These are phyloP conservation scores for Ceriops tagal DNA, from an alignment of 345 rosid species.

Conservation along the genomic window DNA sequence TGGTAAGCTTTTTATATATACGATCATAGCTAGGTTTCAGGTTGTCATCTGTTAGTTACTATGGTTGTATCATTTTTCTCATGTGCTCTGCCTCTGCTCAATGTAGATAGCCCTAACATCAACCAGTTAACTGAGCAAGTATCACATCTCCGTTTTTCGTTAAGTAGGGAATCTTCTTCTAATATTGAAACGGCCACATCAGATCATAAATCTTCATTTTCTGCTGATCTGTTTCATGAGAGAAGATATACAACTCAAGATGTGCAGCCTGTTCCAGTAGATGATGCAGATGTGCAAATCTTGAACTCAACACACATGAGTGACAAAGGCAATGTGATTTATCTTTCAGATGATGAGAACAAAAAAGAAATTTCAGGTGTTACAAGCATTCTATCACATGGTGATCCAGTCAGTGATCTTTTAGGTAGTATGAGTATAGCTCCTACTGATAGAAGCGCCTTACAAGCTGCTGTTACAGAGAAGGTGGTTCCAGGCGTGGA, in stretches of 20 bases:
- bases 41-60: conserved; percentile 13
- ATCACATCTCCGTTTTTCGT: conserved; percentile 54
- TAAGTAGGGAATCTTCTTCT: conserved; percentile 38
- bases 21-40: conserved; percentile 8
- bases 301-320: conserved; percentile 27
- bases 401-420: conserved; percentile 27
- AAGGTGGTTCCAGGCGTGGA: conserved; percentile 29
- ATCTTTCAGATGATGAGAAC: conserved; percentile 60
- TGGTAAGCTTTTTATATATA: conserved; percentile 47
- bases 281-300: conserved; percentile 35
- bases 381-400: conserved; percentile 29
- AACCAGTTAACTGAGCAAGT: conserved; percentile 62
- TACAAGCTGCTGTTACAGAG: conserved; percentile 28
- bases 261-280: conserved; percentile 26
- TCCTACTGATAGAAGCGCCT: conserved; percentile 32
- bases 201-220: conserved; percentile 21
- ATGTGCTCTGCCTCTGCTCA: conserved; percentile 15
- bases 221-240: conserved; percentile 23
- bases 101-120: conserved; percentile 52
- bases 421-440: conserved; percentile 30
- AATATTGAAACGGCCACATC: conserved; percentile 19
- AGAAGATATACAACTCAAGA: conserved; percentile 25
- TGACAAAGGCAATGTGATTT: conserved; percentile 28
- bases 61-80: conserved; percentile 1
- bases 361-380: conserved; percentile 35